Conservation (phyloP, 2,329 filamentous ascomycete species). For the Pestalotiopsis sp. region DNA sequence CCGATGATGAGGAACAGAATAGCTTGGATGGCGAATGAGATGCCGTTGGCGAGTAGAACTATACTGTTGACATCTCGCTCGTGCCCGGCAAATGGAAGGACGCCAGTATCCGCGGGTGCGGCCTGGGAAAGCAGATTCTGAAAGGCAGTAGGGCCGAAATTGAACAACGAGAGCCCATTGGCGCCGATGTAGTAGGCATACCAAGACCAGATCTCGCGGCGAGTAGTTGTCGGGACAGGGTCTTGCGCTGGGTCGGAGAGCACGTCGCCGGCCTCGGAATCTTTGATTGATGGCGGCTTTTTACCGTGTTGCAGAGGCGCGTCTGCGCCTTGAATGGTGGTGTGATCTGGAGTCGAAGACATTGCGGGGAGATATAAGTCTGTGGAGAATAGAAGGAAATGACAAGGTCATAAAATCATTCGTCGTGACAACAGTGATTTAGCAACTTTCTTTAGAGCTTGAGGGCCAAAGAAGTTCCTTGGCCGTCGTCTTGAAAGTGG, state of each 20-base stretch:
- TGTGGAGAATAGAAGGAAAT: background rate
- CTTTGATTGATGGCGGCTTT: background rate
- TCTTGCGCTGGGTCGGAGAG: background rate
- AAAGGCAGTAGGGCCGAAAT: slow-evolving; percentile 64
- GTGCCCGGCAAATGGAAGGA: slow-evolving; percentile 55
- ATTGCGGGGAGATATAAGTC: background rate
- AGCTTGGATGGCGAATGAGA: slow-evolving; percentile 67
- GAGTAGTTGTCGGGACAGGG: background rate
- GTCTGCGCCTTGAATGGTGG: background rate
- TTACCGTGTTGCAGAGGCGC: background rate
- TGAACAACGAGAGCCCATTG: slow-evolving; percentile 63
- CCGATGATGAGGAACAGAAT: slow-evolving; percentile 54
- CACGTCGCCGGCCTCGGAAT: background rate
- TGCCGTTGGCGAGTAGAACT: slow-evolving; percentile 65
- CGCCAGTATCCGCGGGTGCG: slow-evolving; percentile 50
- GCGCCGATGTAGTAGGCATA: slow-evolving; percentile 62
- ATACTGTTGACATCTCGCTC: slow-evolving; percentile 64
- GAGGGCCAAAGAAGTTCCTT: background rate
- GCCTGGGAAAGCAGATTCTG: slow-evolving; percentile 65
- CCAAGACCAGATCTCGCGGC: background rate
- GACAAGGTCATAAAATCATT: background rate
- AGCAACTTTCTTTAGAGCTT: slow-evolving; percentile 1
- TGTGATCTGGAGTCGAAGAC: background rate
- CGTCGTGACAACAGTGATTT: background rate
- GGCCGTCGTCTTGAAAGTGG: background rate